phyloP scores from a whole-genome alignment of 306 rosid genomes.

The Cajanus cajan region DNA sequence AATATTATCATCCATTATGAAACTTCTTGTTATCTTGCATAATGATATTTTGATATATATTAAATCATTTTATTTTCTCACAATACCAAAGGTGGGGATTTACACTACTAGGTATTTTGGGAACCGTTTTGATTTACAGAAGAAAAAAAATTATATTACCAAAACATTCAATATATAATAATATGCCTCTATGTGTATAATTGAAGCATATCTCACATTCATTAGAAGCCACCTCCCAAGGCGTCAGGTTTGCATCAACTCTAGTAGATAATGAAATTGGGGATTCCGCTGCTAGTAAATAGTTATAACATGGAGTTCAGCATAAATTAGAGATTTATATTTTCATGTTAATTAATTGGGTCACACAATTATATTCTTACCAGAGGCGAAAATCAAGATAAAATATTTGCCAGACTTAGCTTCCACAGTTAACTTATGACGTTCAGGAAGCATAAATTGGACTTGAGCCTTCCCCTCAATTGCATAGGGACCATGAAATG shows the following conservation, averaged over 20 bases:
- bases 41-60: no score
- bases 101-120: no score
- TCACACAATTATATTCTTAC: conserved; percentile 45
- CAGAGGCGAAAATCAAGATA: conserved; percentile 67
- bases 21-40: no score
- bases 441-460: conserved; percentile 66
- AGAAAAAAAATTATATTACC: neutral
- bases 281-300: conserved; percentile 54
- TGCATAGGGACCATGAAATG: conserved; percentile 42
- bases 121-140: no score
- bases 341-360: conserved; percentile 13
- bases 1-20: no score
- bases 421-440: conserved; percentile 57
- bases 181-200: no score
- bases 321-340: neutral
- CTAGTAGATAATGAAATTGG: conserved; percentile 47
- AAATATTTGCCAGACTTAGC: conserved; percentile 57
- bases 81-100: no score
- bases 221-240: conserved; percentile 51
- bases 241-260: conserved; percentile 36
- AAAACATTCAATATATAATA: neutral
- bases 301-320: conserved; percentile 16
- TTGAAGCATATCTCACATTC: conserved; percentile 59
- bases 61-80: no score
- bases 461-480: conserved; percentile 44